Conservation (phyloP, 1,284 basidiomycete genomes). For the Limonomyces culmigenus region DNA sequence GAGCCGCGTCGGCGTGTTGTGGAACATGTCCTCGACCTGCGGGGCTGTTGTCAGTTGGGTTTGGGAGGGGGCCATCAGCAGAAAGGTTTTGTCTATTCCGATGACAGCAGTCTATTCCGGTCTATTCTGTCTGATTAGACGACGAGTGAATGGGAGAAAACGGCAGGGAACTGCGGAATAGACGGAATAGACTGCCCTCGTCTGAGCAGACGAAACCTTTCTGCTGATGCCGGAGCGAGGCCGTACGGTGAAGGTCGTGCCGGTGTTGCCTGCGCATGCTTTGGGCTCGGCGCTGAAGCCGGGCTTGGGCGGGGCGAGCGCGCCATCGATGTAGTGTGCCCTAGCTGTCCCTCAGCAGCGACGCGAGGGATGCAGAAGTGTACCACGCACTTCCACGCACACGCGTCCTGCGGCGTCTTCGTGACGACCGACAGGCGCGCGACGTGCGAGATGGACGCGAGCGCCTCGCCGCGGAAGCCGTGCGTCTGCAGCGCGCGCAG, state of each 20-base stretch:
- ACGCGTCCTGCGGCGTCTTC: constrained; percentile 67
- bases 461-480: constrained; percentile 93
- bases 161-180: constrained; percentile 1
- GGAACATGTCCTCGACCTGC: constrained; percentile 91
- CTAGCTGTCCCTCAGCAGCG: constrained; percentile 21
- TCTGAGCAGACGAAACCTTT: constrained; percentile 2
- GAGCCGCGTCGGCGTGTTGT: constrained; percentile 82
- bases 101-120: not conserved
- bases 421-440: constrained; percentile 80
- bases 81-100: constrained; percentile 2
- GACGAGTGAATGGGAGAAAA: too few relatives aligned
- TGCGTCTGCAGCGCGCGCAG: constrained; percentile 79
- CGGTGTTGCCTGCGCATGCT: constrained; percentile 87
- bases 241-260: constrained; percentile 75
- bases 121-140: too few relatives aligned
- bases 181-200: not conserved
- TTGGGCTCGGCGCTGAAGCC: constrained; percentile 62
- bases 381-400: constrained; percentile 80
- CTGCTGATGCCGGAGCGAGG: constrained; percentile 1
- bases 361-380: not conserved
- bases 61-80: constrained; percentile 1
- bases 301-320: constrained; percentile 48
- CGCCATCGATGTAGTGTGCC: constrained; percentile 67
- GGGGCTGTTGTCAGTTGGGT: too few relatives aligned
- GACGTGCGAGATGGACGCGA: constrained; percentile 94